These are phyloP conservation scores for Chaetomiaceae sp. DNA, from an alignment of 2,329 filamentous ascomycete species.

Conservation along the genomic window DNA sequence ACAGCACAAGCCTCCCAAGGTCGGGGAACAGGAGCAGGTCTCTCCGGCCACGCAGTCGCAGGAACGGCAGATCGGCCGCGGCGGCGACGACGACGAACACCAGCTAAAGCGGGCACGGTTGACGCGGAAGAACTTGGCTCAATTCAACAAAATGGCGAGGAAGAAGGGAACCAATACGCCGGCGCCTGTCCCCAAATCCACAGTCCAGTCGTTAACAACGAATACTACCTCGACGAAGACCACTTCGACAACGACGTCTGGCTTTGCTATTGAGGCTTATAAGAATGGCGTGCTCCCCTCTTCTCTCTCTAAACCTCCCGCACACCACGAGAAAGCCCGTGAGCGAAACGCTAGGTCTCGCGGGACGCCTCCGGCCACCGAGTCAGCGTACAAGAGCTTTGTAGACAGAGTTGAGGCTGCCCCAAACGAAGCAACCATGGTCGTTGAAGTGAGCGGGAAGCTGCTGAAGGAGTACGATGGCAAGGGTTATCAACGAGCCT, in stretches of 20 bases:
- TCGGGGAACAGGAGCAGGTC: no score
- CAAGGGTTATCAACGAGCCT: neutral
- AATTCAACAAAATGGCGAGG: no score
- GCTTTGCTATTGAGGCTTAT: neutral
- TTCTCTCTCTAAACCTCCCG: neutral
- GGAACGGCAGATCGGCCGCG: no score
- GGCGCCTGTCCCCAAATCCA: no score
- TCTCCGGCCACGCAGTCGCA: no score
- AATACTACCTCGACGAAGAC: no score
- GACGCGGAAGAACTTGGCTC: no score
- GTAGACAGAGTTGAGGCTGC: neutral
- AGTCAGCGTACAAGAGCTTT: neutral
- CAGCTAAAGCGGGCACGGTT: no score
- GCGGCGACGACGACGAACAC: no score
- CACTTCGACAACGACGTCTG: neutral
- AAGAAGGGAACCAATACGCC: no score
- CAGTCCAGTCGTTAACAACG: no score
- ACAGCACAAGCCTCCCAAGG: no score
- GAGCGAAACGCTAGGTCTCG: neutral
- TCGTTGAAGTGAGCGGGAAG: neutral
- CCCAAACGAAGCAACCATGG: slow-evolving; percentile 1
- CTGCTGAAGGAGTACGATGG: neutral
- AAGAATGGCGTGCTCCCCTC: slow-evolving; percentile 7
- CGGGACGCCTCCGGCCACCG: neutral
- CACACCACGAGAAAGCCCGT: neutral